Evolutionary conservation across 1,139 yeast genomes (phyloP).

Genomic region (Yamadazyma triangularis): DNA sequence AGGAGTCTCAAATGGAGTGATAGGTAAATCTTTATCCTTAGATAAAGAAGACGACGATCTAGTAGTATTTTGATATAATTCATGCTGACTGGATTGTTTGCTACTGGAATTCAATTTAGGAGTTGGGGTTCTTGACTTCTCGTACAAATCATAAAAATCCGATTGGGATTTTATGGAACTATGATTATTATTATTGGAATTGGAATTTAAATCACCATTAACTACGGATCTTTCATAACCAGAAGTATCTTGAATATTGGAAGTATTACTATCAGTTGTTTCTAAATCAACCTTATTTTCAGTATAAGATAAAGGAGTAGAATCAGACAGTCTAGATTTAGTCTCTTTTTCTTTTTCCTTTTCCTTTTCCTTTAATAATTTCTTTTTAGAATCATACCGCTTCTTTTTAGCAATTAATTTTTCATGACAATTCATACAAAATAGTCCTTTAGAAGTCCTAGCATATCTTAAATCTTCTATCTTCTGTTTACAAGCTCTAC

Average conservation of each 20-base stretch:
- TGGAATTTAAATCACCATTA: slow-evolving; percentile 1
- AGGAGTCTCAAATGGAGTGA: slow-evolving; percentile 12
- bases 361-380: too few relatives aligned
- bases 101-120: slow-evolving; percentile 9
- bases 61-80: slow-evolving; percentile 6
- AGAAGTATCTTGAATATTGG: too few relatives aligned
- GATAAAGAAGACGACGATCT: slow-evolving; percentile 16
- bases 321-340: neutral
- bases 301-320: neutral
- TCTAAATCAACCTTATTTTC: slow-evolving; percentile 4
- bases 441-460: slow-evolving; percentile 87
- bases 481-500: slow-evolving; percentile 83
- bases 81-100: slow-evolving; percentile 7
- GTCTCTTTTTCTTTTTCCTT: slow-evolving; percentile 5
- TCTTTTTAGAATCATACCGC: slow-evolving; percentile 46
- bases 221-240: neutral
- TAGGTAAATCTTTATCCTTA: slow-evolving; percentile 29
- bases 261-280: slow-evolving; percentile 1
- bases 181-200: slow-evolving; percentile 1
- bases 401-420: slow-evolving; percentile 68
- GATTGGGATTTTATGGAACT: slow-evolving; percentile 4
- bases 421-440: slow-evolving; percentile 92
- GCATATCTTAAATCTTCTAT: slow-evolving; percentile 92
- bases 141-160: slow-evolving; percentile 16
- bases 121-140: slow-evolving; percentile 16